A percentile compares a stretch with the other conserved stretches of the same genome.
Conservation (phyloP, 257 asterid species). For the Coffea eugenioides region DNA sequence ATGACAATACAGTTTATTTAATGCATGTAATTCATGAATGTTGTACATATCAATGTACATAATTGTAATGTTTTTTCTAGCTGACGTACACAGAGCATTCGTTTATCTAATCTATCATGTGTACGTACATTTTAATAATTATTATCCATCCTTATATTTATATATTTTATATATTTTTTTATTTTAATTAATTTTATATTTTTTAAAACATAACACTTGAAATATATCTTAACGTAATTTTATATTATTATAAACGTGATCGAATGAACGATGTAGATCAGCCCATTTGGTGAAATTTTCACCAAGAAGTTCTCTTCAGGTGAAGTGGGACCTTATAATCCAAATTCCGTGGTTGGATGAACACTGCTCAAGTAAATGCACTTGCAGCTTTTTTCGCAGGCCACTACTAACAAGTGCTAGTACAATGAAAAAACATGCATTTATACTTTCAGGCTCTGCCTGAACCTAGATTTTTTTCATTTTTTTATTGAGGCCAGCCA, state of each 20-base stretch:
- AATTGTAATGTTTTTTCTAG: no score
- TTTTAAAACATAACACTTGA: no score
- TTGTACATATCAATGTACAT: no score
- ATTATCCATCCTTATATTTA: no score
- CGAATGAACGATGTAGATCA: not conserved
- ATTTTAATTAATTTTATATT: no score
- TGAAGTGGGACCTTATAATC: slow-evolving; percentile 6
- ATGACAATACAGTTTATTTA: no score
- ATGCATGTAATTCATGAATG: no score
- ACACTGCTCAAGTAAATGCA: slow-evolving; percentile 7
- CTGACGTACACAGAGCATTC: no score
- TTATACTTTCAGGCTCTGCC: not conserved
- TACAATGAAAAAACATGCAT: not conserved
- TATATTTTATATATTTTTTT: no score
- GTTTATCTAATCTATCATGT: no score
- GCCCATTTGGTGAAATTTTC: slow-evolving; percentile 16
- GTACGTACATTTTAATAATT: no score
- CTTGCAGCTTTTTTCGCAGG: slow-evolving; percentile 18
- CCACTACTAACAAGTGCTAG: slow-evolving; percentile 9
- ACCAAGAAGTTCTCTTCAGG: not conserved
- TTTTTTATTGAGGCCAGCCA: slow-evolving; percentile 24
- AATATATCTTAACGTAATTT: no score
- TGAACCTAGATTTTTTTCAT: not conserved
- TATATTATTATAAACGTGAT: not conserved
- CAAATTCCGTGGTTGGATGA: not conserved